These are phyloP conservation scores for Plectranthus barbatus DNA, from an alignment of 257 asterid species.

Conservation along the genomic window DNA sequence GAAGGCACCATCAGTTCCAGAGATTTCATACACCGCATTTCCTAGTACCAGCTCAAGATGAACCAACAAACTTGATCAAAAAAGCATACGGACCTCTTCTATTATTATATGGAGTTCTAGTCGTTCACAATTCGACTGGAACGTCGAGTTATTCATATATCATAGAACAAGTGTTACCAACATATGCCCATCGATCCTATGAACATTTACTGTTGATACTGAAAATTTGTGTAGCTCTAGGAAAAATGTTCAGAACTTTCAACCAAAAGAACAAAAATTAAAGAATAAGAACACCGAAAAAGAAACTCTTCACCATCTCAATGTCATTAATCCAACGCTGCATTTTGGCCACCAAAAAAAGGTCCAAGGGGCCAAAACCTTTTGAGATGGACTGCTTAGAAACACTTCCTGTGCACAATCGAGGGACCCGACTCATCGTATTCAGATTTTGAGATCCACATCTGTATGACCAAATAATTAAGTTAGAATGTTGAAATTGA, in stretches of 20 bases:
- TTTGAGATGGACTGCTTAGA: conserved; percentile 5
- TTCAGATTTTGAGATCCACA: conserved; percentile 23
- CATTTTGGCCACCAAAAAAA: conserved; percentile 5
- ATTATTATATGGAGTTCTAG: not conserved
- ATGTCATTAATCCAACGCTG: not conserved
- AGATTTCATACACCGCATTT: not conserved
- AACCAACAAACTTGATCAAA: not conserved
- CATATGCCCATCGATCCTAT: not conserved
- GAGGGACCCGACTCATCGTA: conserved; percentile 23
- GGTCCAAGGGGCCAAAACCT: conserved; percentile 4
- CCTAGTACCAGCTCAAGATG: conserved; percentile 2
- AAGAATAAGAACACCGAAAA: conserved; percentile 10
- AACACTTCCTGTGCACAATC: conserved; percentile 24
- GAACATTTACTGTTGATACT: not conserved
- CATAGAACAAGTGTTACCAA: conserved; percentile 5
- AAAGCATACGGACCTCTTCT: not conserved
- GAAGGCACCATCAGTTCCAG: conserved; percentile 9
- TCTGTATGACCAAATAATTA: not conserved
- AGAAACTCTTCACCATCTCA: conserved; percentile 12
- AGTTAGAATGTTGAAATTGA: not conserved
- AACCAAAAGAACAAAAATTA: not conserved
- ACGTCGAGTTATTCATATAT: conserved; percentile 12
- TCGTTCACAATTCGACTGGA: conserved; percentile 3
- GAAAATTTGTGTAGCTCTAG: conserved; percentile 5
- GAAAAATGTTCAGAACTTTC: not conserved